Percentiles rank a stretch among this genome's conserved stretches.
phyloP scores from a whole-genome alignment of 1,284 basidiomycete species.

The Naganishia sp. region DNA sequence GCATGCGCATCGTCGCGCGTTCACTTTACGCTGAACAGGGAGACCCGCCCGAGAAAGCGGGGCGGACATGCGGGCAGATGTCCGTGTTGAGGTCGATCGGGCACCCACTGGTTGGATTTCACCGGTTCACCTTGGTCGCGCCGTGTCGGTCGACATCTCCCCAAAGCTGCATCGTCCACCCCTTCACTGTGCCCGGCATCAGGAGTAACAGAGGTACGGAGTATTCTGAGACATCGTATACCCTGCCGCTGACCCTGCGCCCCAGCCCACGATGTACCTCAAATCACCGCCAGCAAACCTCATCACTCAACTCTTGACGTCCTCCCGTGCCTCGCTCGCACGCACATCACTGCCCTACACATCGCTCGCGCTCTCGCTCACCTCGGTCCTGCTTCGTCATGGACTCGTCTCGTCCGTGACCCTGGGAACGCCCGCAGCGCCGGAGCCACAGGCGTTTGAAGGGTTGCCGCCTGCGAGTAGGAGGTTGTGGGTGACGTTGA shows the following conservation, averaged over 20 bases:
- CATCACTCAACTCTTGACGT: conserved; percentile 50
- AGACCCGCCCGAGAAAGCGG: not conserved
- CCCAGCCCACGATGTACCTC: conserved; percentile 34
- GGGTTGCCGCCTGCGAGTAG: conserved; percentile 40
- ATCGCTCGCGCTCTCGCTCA: conserved; percentile 46
- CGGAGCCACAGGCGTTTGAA: conserved; percentile 44
- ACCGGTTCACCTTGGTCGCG: not conserved
- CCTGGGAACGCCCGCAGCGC: conserved; percentile 45
- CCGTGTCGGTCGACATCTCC: not conserved
- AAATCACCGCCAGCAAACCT: conserved; percentile 48
- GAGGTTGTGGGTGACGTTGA: conserved; percentile 50
- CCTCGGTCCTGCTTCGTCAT: conserved; percentile 50
- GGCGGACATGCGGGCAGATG: too few relatives aligned
- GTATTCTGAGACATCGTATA: too few relatives aligned
- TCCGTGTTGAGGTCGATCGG: too few relatives aligned
- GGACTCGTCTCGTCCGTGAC: conserved; percentile 51
- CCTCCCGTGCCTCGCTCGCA: conserved; percentile 47
- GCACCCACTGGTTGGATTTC: not conserved
- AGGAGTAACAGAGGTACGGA: not conserved
- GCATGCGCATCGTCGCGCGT: not conserved
- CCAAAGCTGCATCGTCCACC: too few relatives aligned
- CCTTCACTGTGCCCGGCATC: not conserved
- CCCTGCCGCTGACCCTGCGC: too few relatives aligned
- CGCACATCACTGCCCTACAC: conserved; percentile 51
- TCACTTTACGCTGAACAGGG: not conserved